phyloP scores from a whole-genome alignment of 371 early-diverging fungal species.

The Capillidium rhysosporum region DNA sequence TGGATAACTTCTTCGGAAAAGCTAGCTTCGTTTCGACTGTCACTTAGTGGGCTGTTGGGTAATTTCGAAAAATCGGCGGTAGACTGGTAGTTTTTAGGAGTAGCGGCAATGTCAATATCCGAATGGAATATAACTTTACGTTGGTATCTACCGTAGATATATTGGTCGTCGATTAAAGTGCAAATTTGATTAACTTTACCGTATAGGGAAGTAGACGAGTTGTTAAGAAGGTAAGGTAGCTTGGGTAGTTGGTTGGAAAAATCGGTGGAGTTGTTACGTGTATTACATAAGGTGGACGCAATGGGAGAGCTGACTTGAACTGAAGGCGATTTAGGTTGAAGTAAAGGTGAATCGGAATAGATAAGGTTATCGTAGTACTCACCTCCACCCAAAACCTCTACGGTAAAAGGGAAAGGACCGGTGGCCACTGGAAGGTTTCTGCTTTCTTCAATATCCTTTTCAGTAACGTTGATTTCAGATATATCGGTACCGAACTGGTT shows the following conservation, averaged over 20 bases:
- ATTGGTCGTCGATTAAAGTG: not conserved
- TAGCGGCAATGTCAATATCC: no score
- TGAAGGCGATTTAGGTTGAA: not conserved
- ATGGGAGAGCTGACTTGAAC: not conserved
- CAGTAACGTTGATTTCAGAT: not conserved
- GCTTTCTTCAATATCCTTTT: not conserved
- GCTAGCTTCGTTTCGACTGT: no score
- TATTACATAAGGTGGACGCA: no score
- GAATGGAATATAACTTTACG: not conserved
- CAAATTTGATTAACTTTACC: not conserved
- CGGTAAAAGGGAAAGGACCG: not conserved
- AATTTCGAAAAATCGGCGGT: no score
- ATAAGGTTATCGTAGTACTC: conserved; percentile 2
- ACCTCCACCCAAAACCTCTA: conserved; percentile 2
- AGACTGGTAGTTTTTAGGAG: no score
- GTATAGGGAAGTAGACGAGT: not conserved
- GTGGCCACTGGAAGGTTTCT: not conserved
- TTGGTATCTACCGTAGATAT: conserved; percentile 4
- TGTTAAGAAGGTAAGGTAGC: not conserved
- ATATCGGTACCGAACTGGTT: not conserved
- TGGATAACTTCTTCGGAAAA: no score
- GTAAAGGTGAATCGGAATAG: not conserved
- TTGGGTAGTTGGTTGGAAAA: not conserved
- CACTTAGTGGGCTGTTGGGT: no score
- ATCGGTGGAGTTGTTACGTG: not conserved